Evolutionary conservation across 1,284 basidiomycete genomes (phyloP).

Genomic region (Ganoderma boninense): DNA sequence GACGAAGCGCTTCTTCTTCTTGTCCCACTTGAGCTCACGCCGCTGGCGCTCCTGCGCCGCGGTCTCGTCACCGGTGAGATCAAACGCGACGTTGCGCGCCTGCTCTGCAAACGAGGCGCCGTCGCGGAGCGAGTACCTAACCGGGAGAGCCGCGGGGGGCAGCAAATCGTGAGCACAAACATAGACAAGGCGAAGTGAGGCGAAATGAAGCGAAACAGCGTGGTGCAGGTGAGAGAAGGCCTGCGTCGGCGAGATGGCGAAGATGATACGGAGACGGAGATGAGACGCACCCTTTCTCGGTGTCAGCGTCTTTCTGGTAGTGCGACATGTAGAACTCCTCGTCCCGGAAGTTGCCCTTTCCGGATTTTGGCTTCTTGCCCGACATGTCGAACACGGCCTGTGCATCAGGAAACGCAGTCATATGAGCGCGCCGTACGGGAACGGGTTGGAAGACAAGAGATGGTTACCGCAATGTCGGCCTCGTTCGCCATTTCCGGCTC

Average conservation of each 20-base stretch:
- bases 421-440: not conserved
- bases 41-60: constrained; percentile 67
- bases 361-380: constrained; percentile 53
- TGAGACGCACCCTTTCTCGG: constrained; percentile 84
- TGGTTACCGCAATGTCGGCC: constrained; percentile 73
- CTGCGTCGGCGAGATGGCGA: not conserved
- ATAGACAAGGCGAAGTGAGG: not conserved
- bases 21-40: constrained; percentile 87
- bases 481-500: constrained; percentile 79
- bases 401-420: not conserved
- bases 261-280: not conserved
- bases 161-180: not conserved
- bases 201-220: not conserved
- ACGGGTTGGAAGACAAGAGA: not conserved
- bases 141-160: constrained; percentile 15
- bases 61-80: constrained; percentile 86
- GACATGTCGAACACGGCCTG: constrained; percentile 82
- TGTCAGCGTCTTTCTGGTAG: constrained; percentile 84
- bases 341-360: constrained; percentile 71
- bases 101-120: constrained; percentile 90
- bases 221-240: not conserved
- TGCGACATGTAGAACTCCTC: constrained; percentile 93
- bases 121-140: constrained; percentile 86
- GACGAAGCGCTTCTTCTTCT: constrained; percentile 96
- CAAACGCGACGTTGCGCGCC: constrained; percentile 83